These are phyloP conservation scores for Tephrocybe sp. DNA, from an alignment of 768 basidiomycete species.

Conservation along the genomic window DNA sequence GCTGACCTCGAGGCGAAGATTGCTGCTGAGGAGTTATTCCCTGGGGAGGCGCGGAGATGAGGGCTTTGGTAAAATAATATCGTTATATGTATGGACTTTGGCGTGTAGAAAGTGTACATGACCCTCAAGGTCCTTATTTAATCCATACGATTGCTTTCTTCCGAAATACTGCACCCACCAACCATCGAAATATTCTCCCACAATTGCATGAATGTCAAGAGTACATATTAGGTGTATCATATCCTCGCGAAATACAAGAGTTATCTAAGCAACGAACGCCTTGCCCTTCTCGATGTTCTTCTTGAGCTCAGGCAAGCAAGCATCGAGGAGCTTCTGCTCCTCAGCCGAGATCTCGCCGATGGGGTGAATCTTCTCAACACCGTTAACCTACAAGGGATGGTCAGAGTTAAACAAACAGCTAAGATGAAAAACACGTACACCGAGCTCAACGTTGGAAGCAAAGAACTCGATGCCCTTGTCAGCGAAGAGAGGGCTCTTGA, in stretches of 20 bases:
- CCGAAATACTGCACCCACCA: no score
- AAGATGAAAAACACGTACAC: slow-evolving; percentile 54
- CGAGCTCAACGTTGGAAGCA: slow-evolving; percentile 92
- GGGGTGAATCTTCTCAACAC: slow-evolving; percentile 91
- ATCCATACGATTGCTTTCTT: no score
- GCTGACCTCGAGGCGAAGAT: slow-evolving; percentile 16
- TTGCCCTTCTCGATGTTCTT: slow-evolving; percentile 98
- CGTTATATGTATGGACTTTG: not conserved
- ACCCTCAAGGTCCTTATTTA: not conserved
- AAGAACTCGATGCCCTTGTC: slow-evolving; percentile 92
- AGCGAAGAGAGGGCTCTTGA: slow-evolving; percentile 84
- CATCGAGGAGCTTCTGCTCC: slow-evolving; percentile 86
- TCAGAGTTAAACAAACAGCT: not conserved
- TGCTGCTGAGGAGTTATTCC: slow-evolving; percentile 14
- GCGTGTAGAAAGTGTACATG: slow-evolving; percentile 6
- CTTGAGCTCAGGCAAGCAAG: slow-evolving; percentile 88
- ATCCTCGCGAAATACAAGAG: not conserved
- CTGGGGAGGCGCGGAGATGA: slow-evolving; percentile 5
- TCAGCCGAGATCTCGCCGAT: slow-evolving; percentile 76
- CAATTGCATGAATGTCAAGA: no score
- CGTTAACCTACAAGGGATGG: slow-evolving; percentile 52
- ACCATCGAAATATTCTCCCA: no score
- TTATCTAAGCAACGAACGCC: slow-evolving; percentile 52
- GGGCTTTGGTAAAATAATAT: not conserved
- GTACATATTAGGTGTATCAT: slow-evolving; percentile 6